Conservation (phyloP, 2,329 filamentous ascomycete genomes). For the Arthrinium phaeospermum region DNA sequence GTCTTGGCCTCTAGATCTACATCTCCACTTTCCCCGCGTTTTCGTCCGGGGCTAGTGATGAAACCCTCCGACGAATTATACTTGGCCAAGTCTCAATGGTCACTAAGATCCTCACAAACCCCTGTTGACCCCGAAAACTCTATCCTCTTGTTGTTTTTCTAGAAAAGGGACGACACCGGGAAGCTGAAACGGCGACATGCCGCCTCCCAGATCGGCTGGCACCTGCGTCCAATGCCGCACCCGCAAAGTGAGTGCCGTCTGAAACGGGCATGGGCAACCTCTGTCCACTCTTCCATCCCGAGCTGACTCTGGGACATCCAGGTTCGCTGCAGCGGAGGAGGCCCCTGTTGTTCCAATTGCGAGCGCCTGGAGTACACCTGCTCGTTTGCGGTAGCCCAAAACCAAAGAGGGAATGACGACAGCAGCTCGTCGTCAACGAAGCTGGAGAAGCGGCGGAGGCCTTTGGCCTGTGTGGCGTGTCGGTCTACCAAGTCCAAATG, state of each 20-base stretch:
- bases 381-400: not conserved
- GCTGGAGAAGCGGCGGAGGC: not conserved
- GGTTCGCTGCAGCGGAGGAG: not conserved
- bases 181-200: not conserved
- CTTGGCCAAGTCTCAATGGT: not conserved
- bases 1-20: not conserved
- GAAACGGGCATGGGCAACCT: not conserved
- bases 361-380: not conserved
- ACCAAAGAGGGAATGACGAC: not conserved
- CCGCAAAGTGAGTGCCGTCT: not conserved
- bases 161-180: not conserved
- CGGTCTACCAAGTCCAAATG: not conserved
- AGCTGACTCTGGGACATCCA: not conserved
- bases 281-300: not conserved
- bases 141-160: not conserved
- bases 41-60: not conserved
- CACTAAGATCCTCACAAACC: not conserved
- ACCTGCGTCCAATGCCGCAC: not conserved
- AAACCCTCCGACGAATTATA: not conserved
- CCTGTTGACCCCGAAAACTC: not conserved
- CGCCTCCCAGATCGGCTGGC: not conserved
- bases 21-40: slow-evolving; percentile 3
- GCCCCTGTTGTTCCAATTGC: not conserved
- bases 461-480: not conserved
- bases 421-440: not conserved